A percentile compares a stretch with the other conserved stretches of the same genome.
These are phyloP conservation scores for Teratosphaeria destructans DNA, from an alignment of 2,329 filamentous ascomycete species.

Conservation along the genomic window DNA sequence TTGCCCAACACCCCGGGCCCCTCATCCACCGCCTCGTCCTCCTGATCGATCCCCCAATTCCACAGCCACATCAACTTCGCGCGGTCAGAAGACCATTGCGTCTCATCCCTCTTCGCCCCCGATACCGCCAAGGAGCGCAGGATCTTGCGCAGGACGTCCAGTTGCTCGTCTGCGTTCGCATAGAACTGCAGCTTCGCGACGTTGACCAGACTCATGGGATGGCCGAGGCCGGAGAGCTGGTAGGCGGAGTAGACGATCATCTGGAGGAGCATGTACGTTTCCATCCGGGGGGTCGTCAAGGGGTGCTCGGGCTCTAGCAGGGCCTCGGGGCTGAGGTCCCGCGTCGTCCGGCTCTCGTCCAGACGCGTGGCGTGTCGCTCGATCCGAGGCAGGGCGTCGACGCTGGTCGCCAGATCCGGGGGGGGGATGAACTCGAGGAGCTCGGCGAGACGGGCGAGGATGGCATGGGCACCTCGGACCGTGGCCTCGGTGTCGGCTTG, in stretches of 20 bases:
- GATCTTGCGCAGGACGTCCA: constrained; percentile 47
- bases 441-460: constrained; percentile 49
- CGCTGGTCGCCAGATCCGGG: constrained; percentile 34
- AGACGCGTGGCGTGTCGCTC: constrained; percentile 27
- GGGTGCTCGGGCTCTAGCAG: constrained; percentile 51
- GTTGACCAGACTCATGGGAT: constrained; percentile 31
- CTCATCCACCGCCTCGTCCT: constrained; percentile 22
- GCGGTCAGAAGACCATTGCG: constrained; percentile 52
- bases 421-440: constrained; percentile 52
- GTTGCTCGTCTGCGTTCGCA: constrained; percentile 55
- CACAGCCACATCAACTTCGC: constrained; percentile 63
- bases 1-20: constrained; percentile 46
- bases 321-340: constrained; percentile 29
- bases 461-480: constrained; percentile 49
- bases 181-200: constrained; percentile 53
- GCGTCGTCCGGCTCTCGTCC: constrained; percentile 18
- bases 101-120: constrained; percentile 44
- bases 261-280: constrained; percentile 50
- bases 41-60: constrained; percentile 52
- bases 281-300: constrained; percentile 51
- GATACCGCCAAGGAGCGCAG: constrained; percentile 40
- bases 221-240: constrained; percentile 31
- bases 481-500: constrained; percentile 49
- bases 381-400: constrained; percentile 34
- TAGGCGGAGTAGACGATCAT: constrained; percentile 47